phyloP scores from a whole-genome alignment of 352 stramenopile genomes.

The Globisporangium ultimum region DNA sequence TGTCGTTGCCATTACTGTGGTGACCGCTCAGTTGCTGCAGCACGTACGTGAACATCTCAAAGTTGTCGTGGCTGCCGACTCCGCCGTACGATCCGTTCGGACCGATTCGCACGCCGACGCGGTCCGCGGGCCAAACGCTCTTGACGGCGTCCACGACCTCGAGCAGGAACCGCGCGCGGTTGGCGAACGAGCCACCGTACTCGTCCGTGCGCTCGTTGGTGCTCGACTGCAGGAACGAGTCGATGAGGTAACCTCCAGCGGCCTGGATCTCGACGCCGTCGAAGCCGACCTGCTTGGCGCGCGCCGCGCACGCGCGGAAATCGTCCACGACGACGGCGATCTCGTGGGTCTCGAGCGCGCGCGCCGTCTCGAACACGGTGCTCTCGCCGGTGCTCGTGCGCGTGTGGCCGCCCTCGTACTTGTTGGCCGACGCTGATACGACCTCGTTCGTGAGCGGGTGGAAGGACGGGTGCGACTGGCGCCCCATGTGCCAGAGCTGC shows the following conservation, averaged over 20 bases:
- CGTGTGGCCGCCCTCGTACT: too few relatives aligned
- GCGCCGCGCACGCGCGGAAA: constrained; percentile 22
- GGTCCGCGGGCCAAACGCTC: constrained; percentile 3
- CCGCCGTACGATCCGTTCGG: too few relatives aligned
- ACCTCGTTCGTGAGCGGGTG: constrained; percentile 10
- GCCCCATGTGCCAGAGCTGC: constrained; percentile 80
- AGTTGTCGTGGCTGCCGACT: too few relatives aligned
- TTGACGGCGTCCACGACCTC: constrained; percentile 40
- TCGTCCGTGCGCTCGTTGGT: too few relatives aligned
- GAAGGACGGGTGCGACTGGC: constrained; percentile 35
- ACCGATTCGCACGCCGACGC: constrained; percentile 8
- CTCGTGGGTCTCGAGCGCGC: too few relatives aligned
- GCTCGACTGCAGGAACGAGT: too few relatives aligned
- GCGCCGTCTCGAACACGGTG: too few relatives aligned
- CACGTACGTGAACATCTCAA: too few relatives aligned
- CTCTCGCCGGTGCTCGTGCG: too few relatives aligned
- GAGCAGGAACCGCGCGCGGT: constrained; percentile 43
- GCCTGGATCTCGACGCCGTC: constrained; percentile 85
- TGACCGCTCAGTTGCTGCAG: too few relatives aligned
- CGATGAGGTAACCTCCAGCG: constrained; percentile 14
- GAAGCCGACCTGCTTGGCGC: constrained; percentile 69
- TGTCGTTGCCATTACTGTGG: constrained; percentile 1
- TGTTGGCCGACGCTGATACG: too few relatives aligned
- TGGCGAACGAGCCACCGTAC: constrained; percentile 64
- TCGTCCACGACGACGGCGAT: too few relatives aligned